Evolutionary conservation across 441 rosid species (phyloP).

Genomic region (Bocquillonia castaneifolia): DNA sequence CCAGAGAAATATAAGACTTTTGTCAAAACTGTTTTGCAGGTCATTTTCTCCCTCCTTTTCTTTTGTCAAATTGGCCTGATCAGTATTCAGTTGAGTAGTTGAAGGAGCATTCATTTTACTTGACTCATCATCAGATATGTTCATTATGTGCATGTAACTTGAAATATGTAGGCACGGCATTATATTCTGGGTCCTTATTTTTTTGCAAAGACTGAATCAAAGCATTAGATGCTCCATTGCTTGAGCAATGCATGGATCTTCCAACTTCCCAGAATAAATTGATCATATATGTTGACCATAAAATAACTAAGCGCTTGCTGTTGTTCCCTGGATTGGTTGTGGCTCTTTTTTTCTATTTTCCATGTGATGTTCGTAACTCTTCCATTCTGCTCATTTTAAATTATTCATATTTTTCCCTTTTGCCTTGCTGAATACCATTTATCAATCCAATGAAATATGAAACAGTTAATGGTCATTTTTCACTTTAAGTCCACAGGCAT

Average conservation of each 20-base stretch:
- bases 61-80: neutral
- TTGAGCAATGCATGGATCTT: neutral
- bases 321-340: neutral
- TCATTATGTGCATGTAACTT: too few relatives aligned
- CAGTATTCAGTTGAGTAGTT: neutral
- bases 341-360: neutral
- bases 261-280: neutral
- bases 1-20: slow-evolving; percentile 71
- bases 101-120: neutral
- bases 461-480: neutral
- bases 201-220: neutral
- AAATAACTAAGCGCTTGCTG: neutral
- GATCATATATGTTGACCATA: neutral
- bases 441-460: neutral
- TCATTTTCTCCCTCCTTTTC: slow-evolving; percentile 10
- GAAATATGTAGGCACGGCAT: neutral
- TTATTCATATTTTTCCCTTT: too few relatives aligned
- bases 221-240: neutral
- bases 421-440: neutral
- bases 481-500: neutral
- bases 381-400: neutral
- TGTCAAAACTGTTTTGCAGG: slow-evolving; percentile 71
- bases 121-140: too few relatives aligned
- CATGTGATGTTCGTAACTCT: neutral
- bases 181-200: neutral